Conservation (phyloP, 1,284 basidiomycete genomes). For the Mycena sp. region DNA sequence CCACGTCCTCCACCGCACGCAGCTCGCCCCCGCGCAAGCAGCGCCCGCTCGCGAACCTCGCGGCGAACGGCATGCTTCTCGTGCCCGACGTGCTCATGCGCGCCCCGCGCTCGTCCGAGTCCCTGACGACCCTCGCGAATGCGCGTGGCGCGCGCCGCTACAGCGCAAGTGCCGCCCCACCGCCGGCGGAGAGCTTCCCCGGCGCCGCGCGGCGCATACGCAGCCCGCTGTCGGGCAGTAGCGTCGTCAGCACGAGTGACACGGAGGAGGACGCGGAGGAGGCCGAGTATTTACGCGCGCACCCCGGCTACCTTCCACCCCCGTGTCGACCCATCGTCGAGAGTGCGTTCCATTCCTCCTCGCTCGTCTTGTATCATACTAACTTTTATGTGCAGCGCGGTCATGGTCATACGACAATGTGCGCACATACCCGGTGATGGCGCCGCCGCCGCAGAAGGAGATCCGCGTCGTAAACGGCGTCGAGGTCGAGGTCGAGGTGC, state of each 20-base stretch:
- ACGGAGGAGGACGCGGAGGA: slow-evolving; percentile 18
- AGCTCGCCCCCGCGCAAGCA: slow-evolving; percentile 47
- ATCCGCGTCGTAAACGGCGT: slow-evolving; percentile 66
- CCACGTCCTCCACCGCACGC: slow-evolving; percentile 37
- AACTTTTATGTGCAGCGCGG: slow-evolving; percentile 52
- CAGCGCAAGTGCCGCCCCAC: slow-evolving; percentile 42
- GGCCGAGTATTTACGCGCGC: slow-evolving; percentile 5
- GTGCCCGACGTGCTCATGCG: slow-evolving; percentile 72
- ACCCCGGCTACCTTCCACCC: not conserved
- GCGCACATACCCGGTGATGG: slow-evolving; percentile 72
- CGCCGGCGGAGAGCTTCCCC: slow-evolving; percentile 9
- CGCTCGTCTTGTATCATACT: slow-evolving; percentile 5
- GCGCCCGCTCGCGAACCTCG: slow-evolving; percentile 57
- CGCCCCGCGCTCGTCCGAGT: slow-evolving; percentile 45
- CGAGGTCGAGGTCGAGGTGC: slow-evolving; percentile 60
- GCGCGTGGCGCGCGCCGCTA: slow-evolving; percentile 46
- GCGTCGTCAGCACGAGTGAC: slow-evolving; percentile 23
- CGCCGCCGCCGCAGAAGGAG: slow-evolving; percentile 61
- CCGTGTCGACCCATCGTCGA: slow-evolving; percentile 43
- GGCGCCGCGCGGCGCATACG: slow-evolving; percentile 14
- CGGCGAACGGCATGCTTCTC: slow-evolving; percentile 64
- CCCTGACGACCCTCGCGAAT: slow-evolving; percentile 31
- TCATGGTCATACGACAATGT: slow-evolving; percentile 79
- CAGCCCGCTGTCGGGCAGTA: slow-evolving; percentile 18
- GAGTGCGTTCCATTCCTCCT: slow-evolving; percentile 43